Base-by-base conservation (phyloP, 2,329 filamentous ascomycete genomes). In the Clonostachys byssicola region DNA sequence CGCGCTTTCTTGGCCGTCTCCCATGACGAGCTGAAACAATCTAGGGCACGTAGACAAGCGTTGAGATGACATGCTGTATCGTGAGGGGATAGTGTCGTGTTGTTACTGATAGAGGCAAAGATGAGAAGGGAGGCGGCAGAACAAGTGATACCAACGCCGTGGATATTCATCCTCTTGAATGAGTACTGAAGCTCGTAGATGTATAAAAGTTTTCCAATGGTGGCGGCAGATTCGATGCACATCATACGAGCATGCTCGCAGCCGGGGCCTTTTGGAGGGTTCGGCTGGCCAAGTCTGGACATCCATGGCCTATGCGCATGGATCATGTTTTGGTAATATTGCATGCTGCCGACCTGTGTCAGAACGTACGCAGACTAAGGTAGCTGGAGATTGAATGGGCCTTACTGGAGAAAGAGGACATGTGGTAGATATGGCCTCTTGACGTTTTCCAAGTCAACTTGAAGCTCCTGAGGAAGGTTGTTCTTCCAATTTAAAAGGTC, bases 251-350 rank as follows among this genome's bases (percentile, higher is more conserved):
- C 36, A 12, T 39, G 36, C 17, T 39, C 36, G 14, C 14, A 18
- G 8, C 17, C 17, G 36, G 14, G 36, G 36, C 17, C 17, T 18
- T 39, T 18, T 12, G 14, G 17, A 18, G 17, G 54, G 34, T 39
- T 50, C 6, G 49, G 54, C 30, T 54, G 54, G 6, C 49, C 50
- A 43, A 54, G 54, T n/a, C 52, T 50, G 5, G 58, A 60, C 56
- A 60, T 58, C 53, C 53, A 60, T 1, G 58, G 58, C 7, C 56
- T 45, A 43, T 60, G 57, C 8, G 53, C 45, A 36, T 59, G 52
- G 23, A 60, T 60, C 14, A 39, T 39, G 36, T 39, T 58, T 40
- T 58, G 56, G 42, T 58, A 52, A 30, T 58, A 60, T 49, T 59
- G 57, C 58, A 60, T 60, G 40, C 58, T 60, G 10, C 6, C 23